Base-by-base conservation (phyloP, 176 grass and related monocot species). In the Metroxylon sagu region DNA sequence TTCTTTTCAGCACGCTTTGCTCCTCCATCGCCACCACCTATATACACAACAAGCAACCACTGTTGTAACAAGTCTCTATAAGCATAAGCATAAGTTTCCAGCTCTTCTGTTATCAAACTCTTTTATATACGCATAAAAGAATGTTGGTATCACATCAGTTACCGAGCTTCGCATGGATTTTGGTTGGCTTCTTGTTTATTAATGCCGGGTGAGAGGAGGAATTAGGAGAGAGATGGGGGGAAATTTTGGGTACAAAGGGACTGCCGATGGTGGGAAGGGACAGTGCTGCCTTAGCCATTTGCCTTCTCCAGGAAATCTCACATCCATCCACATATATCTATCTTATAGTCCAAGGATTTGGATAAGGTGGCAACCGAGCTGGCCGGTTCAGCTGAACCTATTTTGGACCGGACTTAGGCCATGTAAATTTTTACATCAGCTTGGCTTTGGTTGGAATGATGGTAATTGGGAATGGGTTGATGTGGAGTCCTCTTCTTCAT, bases 1-100 rank as follows among this genome's bases (percentile, higher is more conserved):
- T 97, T 97, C 70, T 81, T 89, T 81, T 91, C 85, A 17, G 27
- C 80, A 63, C 79, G 70, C 58, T 97, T 88, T 14, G 67, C 17
- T 61, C 88, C 93, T 14, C 76, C 87, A 54, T 91, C 83, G 60
- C 84, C 87, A 49, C 84, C 86, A 69, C 62, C 31, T 62, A 43
- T 16, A 66, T 62, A 43, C 16, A 66, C 5, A n/a, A 23, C 1
- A 15, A 4, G 3, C 18, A 62, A 48, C 2, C 31, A 43, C 35
- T 0, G 2, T 43, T 43, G 0, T 43, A 43, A 43, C 8, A 10
- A 14, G 10, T 43, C 35, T 43, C 1, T 14, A 43, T 43, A 6
- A 43, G 21, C 35, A 12, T 0, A 43, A 43, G 35, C 35, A 12
- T 0, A 43, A 43, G 35, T 43, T 49, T 14, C 29, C 14, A 3